Base-by-base conservation (phyloP, 768 basidiomycete species). In the Pleurotus salmoneostramineus region DNA sequence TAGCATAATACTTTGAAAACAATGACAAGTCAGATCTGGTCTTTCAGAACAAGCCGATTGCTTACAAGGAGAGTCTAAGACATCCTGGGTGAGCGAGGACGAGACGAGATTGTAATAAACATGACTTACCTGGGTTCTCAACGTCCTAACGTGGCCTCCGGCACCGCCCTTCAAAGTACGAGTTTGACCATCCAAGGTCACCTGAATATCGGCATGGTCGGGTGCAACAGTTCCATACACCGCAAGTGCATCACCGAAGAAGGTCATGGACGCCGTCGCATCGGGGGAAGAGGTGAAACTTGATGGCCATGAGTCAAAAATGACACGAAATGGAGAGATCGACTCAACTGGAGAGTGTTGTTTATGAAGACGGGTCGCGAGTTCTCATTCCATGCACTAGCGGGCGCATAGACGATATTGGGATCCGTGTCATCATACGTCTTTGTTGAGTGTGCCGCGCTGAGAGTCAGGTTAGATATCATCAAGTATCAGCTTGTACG, bases 221-320 rank as follows among this genome's bases (percentile, higher is more conserved):
- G 80, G 77, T 6, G 79, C 76, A 33, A 81, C 72, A 2, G 81
- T 78, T 37, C 82, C 82, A 57, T 80, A 84, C 1, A 84, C 56
- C 11, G 79, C 80, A 48, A 85, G 71, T n/a, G 77, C 81, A 54
- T 81, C 76, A 17, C 83, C 83, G 4, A 65, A 61, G 63, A 83
- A 84, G 12, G 65, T 57, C 8, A 83, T 60, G 5, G 74, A 72
- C n/a, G 75, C 77, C 15, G 74, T 70, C 10, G 81, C 75, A 36
- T 71, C 74, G 6, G 68, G 60, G 4, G 63, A 68, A 48, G 72
- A 63, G 1, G 80, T 73, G 63, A 67, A 81, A 61, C 82, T 83
- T 51, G 21, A 17, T 47, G 10, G 12, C 4, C 17, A 46, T 56
- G 54, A 27, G 31, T 33, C 27, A 55, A 37, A 12, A 47, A 35